phyloP scores from a whole-genome alignment of 345 rosid genomes.

The Clarkia xantiana region DNA sequence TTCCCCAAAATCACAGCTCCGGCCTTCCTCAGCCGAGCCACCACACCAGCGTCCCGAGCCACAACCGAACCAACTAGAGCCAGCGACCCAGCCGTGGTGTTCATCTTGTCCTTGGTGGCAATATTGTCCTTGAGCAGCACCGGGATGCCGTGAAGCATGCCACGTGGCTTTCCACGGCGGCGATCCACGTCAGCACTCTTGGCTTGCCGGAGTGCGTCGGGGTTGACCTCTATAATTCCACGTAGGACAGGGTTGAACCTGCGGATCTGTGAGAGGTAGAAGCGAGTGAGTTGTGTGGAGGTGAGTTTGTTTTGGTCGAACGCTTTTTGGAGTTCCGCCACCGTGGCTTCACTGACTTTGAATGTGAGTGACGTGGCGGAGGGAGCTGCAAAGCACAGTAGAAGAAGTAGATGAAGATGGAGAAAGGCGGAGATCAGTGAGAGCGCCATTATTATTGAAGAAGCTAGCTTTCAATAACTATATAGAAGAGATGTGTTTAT shows the following conservation, averaged over 20 bases:
- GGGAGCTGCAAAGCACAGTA: not conserved
- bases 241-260: conserved; percentile 33
- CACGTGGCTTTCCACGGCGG: conserved; percentile 6
- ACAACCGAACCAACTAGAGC: conserved; percentile 52
- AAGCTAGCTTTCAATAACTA: too few species aligned
- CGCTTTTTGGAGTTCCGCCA: conserved; percentile 26
- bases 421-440: too few species aligned
- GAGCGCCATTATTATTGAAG: too few species aligned
- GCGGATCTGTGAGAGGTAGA: conserved; percentile 29
- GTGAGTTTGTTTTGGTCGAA: conserved; percentile 34
- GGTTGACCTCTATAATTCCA: conserved; percentile 59
- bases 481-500: too few species aligned
- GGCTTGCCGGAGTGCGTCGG: conserved; percentile 45
- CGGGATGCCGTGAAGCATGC: conserved; percentile 54
- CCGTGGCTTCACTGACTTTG: conserved; percentile 30
- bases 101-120: conserved; percentile 48
- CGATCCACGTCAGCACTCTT: conserved; percentile 46
- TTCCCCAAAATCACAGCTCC: conserved; percentile 67
- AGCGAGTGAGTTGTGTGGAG: conserved; percentile 43
- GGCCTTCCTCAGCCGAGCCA: conserved; percentile 33
- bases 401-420: not conserved
- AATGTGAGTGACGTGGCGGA: not conserved
- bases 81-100: conserved; percentile 60
- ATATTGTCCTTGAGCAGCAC: conserved; percentile 53
- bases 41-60: conserved; percentile 50